Base-by-base conservation (phyloP, 257 asterid genomes). In the Fraxinus pennsylvanica region DNA sequence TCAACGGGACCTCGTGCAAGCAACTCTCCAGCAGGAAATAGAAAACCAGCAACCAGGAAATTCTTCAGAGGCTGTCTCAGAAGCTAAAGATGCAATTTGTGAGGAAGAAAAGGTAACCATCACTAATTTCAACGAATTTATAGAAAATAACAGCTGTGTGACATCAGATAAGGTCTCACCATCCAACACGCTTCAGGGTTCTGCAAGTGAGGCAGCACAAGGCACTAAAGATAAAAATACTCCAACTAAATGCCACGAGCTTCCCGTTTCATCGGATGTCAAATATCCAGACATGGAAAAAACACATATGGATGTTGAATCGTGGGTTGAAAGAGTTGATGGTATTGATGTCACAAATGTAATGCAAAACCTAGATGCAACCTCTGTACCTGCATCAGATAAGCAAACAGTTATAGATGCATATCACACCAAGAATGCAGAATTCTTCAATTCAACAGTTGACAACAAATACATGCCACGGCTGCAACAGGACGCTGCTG, bases 351-450 rank as follows among this genome's bases (percentile, higher is more conserved):
- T 10, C 66, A 33, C 43, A 67, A 78, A 77, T 73, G 75, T 66
- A 41, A 13, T 0, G 22, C 43, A 75, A 70, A 76, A 68, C 10
- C 71, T 15, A 54, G 83, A 65, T 54, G 81, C 13, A 67, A 25
- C 79, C 33, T 47, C 81, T 71, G 57, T 25, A 4, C 61, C 82
- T 74, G 76, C 75, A 47, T 32, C 66, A 72, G 84, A 83, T 63
- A 77, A 82, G 54, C 83, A 80, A 43, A 72, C 30, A 35, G 81
- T 57, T 73, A 73, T 39, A 33, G 81, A 83, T 82, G 83, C 75
- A 79, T 81, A 82, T 45, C 72, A 57, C 65, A 66, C 50, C 8
- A 63, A 17, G 47, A 72, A 76, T 41, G 35, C 13, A 15, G 73
- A 59, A 70, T 50, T 33, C 41, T 74, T 74, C 22, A 73, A 69